These are phyloP conservation scores for Silene latifolia DNA, from an alignment of 148 eudicot genomes.

Conservation along the genomic window DNA sequence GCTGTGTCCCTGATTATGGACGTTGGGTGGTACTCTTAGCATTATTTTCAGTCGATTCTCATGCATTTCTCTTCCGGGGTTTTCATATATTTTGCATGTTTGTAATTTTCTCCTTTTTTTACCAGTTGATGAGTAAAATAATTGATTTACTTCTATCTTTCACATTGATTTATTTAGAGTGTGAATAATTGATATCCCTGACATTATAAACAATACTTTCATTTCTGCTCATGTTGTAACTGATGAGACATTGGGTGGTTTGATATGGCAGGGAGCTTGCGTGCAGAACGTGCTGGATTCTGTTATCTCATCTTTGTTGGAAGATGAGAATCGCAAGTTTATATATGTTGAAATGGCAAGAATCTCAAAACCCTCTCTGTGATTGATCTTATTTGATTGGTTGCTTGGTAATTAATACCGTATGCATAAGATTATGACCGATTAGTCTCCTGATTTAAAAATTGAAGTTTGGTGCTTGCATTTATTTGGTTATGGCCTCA, in stretches of 20 bases:
- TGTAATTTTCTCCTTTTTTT: too few species aligned
- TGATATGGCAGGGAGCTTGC: slow-evolving; percentile 58
- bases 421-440: background rate
- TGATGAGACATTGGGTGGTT: background rate
- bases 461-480: background rate
- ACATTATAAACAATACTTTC: background rate
- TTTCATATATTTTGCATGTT: background rate
- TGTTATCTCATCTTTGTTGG: slow-evolving; percentile 51
- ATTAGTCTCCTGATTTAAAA: background rate
- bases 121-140: too few species aligned
- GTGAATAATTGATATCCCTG: background rate
- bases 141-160: too few species aligned
- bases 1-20: background rate
- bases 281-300: slow-evolving; percentile 80
- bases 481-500: background rate
- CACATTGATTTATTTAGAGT: background rate
- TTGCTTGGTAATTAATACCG: background rate
- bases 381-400: background rate
- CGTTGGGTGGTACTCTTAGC: background rate
- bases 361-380: background rate
- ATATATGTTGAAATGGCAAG: slow-evolving; percentile 66
- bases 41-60: background rate
- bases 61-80: background rate
- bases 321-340: slow-evolving; percentile 57
- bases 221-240: background rate